These are phyloP conservation scores for Salicornia ramosissima DNA, from an alignment of 148 eudicot genomes.

Conservation along the genomic window DNA sequence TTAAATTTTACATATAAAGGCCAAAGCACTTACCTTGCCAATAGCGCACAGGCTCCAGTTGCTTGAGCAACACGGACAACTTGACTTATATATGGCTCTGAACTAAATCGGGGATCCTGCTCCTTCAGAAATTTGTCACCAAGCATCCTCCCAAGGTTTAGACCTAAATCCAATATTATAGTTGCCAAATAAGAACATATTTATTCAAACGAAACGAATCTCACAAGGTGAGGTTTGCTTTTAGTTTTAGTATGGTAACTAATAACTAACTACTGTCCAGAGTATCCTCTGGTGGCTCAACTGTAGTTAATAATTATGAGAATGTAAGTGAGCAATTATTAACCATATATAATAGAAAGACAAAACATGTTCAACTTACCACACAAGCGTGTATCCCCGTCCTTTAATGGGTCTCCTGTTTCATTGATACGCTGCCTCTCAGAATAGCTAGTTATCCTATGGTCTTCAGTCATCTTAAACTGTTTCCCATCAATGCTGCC, in stretches of 20 bases:
- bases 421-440: constrained; percentile 81
- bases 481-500: constrained; percentile 72
- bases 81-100: constrained; percentile 77
- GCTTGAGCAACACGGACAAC: constrained; percentile 53
- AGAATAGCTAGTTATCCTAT: constrained; percentile 68
- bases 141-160: constrained; percentile 90
- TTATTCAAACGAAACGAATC: neutral
- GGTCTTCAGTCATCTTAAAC: constrained; percentile 91
- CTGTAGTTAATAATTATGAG: neutral
- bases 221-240: neutral
- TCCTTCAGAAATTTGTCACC: constrained; percentile 94
- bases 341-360: neutral
- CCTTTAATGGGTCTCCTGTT: constrained; percentile 73
- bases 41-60: constrained; percentile 58
- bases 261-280: too few species aligned
- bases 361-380: constrained; percentile 37
- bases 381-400: constrained; percentile 90
- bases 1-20: too few species aligned
- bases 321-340: neutral
- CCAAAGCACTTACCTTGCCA: constrained; percentile 65
- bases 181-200: neutral
- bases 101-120: constrained; percentile 86
- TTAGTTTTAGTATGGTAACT: constrained; percentile 6
- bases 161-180: constrained; percentile 39
- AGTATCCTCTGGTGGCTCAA: neutral